These are phyloP conservation scores for Domatiomyces globalis DNA, from an alignment of 2,329 filamentous ascomycete genomes.

Conservation along the genomic window DNA sequence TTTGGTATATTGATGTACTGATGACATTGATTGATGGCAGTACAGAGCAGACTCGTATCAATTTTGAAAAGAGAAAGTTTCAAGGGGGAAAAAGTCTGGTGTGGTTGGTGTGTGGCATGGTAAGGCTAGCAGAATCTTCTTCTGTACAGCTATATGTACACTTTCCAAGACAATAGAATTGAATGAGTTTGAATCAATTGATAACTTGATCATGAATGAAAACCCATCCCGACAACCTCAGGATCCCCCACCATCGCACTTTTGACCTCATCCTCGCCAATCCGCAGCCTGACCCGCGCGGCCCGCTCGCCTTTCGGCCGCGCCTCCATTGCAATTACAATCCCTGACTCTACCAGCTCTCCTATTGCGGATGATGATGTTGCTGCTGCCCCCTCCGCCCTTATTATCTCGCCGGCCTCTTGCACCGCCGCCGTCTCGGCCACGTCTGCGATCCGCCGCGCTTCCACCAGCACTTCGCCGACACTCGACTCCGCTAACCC, in stretches of 20 bases:
- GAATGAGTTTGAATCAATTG: neutral
- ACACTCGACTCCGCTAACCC: slow-evolving; percentile 78
- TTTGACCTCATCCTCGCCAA: slow-evolving; percentile 82
- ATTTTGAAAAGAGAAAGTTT: neutral
- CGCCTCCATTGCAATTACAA: slow-evolving; percentile 64
- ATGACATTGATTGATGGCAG: neutral
- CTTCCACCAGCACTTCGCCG: slow-evolving; percentile 80
- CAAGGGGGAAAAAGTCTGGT: no score
- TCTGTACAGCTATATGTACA: neutral
- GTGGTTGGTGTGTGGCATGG: no score
- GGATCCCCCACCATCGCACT: slow-evolving; percentile 77
- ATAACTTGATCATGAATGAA: slow-evolving; percentile 23
- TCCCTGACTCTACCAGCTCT: slow-evolving; percentile 72
- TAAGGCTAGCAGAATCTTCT: neutral
- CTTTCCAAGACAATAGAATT: neutral
- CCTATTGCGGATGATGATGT: slow-evolving; percentile 48
- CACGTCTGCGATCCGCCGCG: slow-evolving; percentile 50
- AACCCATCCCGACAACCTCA: slow-evolving; percentile 67
- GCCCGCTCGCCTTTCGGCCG: slow-evolving; percentile 64
- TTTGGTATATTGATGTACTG: neutral
- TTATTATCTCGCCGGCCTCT: slow-evolving; percentile 41
- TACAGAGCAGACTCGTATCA: neutral
- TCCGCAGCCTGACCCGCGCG: slow-evolving; percentile 70
- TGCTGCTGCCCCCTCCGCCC: slow-evolving; percentile 15
- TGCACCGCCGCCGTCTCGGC: slow-evolving; percentile 44